Conservation (phyloP, 805 yeast species). For the Myxozyma kluyveri region DNA sequence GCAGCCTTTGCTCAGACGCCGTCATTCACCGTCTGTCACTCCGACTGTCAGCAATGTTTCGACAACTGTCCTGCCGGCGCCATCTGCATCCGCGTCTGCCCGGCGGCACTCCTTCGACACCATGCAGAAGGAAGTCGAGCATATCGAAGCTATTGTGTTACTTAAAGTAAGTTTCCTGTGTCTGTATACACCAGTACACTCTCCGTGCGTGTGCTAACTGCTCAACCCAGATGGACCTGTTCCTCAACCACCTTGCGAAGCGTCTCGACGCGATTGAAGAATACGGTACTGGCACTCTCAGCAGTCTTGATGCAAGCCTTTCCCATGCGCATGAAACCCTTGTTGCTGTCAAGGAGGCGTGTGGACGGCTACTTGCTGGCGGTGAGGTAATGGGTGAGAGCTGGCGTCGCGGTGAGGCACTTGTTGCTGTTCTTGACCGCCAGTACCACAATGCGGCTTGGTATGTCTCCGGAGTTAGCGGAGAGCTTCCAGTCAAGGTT, state of each 20-base stretch:
- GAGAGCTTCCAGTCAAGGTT: conserved; percentile 31
- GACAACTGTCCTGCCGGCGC: no score
- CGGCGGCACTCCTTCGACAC: no score
- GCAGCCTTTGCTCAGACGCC: no score
- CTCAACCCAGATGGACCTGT: conserved; percentile 32
- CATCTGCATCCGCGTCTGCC: no score
- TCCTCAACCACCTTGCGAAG: conserved; percentile 30
- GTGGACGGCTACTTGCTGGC: conserved; percentile 22
- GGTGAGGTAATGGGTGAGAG: conserved; percentile 38
- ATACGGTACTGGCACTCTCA: conserved; percentile 34
- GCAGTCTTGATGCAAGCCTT: conserved; percentile 36
- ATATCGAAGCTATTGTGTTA: not conserved
- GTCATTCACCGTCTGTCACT: no score
- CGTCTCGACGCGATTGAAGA: conserved; percentile 38
- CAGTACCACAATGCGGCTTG: conserved; percentile 25
- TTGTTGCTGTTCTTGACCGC: conserved; percentile 35
- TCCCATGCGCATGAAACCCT: conserved; percentile 34
- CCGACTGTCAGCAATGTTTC: no score
- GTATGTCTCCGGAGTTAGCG: conserved; percentile 21
- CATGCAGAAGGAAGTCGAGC: no score
- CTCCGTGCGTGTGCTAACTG: no score
- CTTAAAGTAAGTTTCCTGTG: no score
- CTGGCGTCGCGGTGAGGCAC: conserved; percentile 37
- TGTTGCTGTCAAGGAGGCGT: conserved; percentile 33
- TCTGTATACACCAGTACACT: no score